Evolutionary conservation across 1,284 basidiomycete genomes (phyloP).

Genomic region (Jaminaea rosea): DNA sequence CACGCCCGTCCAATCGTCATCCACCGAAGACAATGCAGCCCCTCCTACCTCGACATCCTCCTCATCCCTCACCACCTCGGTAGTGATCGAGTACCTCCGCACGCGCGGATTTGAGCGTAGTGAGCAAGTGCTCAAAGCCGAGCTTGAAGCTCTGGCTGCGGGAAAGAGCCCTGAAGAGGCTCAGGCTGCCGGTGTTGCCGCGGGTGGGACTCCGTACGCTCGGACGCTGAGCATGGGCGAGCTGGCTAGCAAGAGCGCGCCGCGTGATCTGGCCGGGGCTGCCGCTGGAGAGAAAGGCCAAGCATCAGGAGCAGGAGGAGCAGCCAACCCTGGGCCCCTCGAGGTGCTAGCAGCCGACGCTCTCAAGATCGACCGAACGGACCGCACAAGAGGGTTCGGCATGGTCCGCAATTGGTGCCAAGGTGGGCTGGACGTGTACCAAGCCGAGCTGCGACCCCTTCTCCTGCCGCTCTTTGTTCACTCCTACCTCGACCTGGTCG

Average conservation of each 20-base stretch:
- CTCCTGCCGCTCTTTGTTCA: constrained; percentile 94
- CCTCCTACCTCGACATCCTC: neutral
- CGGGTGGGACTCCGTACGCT: constrained; percentile 48
- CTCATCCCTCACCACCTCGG: constrained; percentile 10
- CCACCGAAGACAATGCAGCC: neutral
- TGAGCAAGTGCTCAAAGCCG: constrained; percentile 64
- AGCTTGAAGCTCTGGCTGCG: constrained; percentile 52
- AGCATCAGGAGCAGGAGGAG: too few species aligned
- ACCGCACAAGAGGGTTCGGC: constrained; percentile 75
- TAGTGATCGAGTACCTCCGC: constrained; percentile 75
- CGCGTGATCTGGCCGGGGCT: constrained; percentile 43
- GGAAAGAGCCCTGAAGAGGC: constrained; percentile 21
- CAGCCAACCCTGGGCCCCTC: neutral
- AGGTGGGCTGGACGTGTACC: constrained; percentile 75
- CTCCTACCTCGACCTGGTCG: constrained; percentile 88
- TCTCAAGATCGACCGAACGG: constrained; percentile 72
- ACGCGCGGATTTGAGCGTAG: constrained; percentile 69
- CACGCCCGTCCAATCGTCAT: too few species aligned
- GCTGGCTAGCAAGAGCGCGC: constrained; percentile 38
- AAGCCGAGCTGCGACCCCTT: constrained; percentile 82
- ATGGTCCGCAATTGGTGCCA: constrained; percentile 90
- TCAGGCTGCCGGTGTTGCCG: constrained; percentile 11
- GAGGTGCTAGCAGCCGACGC: constrained; percentile 60
- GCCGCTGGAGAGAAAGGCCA: constrained; percentile 27
- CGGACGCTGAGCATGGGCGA: constrained; percentile 57